phyloP scores from a whole-genome alignment of 306 rosid species.

The Ceratonia siliqua region DNA sequence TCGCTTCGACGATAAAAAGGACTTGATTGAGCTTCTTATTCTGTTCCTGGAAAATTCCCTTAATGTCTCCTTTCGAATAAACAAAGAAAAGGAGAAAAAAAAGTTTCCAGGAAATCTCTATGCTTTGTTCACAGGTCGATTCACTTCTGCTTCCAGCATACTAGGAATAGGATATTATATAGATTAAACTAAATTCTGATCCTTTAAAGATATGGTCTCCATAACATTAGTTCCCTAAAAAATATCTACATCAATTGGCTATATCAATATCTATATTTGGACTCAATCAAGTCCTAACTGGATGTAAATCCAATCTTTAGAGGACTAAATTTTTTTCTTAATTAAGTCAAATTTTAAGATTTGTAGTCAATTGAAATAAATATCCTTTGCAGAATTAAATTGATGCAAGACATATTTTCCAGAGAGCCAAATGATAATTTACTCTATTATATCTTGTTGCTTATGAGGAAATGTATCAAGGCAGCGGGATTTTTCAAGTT shows the following conservation, averaged over 20 bases:
- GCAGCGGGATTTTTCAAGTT: conserved; percentile 28
- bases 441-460: neutral
- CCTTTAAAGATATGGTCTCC: neutral
- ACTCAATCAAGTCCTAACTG: neutral
- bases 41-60: neutral
- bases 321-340: neutral
- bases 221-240: neutral
- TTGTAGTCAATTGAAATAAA: neutral
- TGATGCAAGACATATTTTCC: neutral
- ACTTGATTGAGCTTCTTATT: neutral
- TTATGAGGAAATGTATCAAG: neutral
- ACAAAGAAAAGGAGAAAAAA: conserved; percentile 2
- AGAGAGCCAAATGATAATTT: neutral
- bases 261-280: neutral
- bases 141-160: conserved; percentile 16
- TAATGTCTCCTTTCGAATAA: neutral
- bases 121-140: conserved; percentile 16
- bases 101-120: neutral
- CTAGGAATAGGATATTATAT: neutral
- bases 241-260: neutral
- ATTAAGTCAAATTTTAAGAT: neutral
- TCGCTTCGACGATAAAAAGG: neutral
- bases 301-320: neutral
- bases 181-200: neutral
- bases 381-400: neutral